Base-by-base conservation (phyloP, 352 stramenopile genomes). In the Phytopythium oedochilum region DNA sequence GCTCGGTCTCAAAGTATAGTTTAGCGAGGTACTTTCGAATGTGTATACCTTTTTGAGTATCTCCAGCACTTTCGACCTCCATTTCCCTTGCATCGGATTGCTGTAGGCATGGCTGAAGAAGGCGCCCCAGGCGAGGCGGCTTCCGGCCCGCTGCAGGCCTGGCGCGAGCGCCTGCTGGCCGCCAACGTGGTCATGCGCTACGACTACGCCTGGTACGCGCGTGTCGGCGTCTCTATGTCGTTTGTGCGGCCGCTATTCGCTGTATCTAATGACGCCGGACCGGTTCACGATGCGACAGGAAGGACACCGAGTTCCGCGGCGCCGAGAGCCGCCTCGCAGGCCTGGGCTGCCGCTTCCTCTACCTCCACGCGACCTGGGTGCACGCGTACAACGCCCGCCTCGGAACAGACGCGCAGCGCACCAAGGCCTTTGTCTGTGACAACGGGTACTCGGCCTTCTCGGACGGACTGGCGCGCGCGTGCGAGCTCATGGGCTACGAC, bases 131-230 rank as follows among this genome's bases (percentile, higher is more conserved):
- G 63, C n/a, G 53, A 59, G 38, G 59, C 69, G 3, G 69, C 23
- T n/a, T 20, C 40, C 5, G 23, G 40, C 12, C 5, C 60, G 36
- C 40, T 68, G 32, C 53, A 57, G 64, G 62, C 57, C 5, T 70
- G 63, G 61, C 80, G 80, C 47, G 67, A 80, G 64, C 77, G 71
- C 18, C 70, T 90, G 26, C 32, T 79, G 26, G 61, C 57, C 29
- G 59, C 77, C 25, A 70, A 73, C 12, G 68, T 91, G 53, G 73
- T 83, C 54, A 94, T 94, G 82, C 80, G 84, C 52, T 90, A 94
- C 53, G 84, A 94, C 55, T 94, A 94, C 55, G 84, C 84, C 1
- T 94, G 84, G 84, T 85, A 60, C 36, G 66, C 12, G 20, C 49
- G 20, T 32, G 36, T 57, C 17, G 57, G 18, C 43, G 36, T 9